Conservation (phyloP, 2,329 filamentous ascomycete species). For the Cryphonectria naterciae region DNA sequence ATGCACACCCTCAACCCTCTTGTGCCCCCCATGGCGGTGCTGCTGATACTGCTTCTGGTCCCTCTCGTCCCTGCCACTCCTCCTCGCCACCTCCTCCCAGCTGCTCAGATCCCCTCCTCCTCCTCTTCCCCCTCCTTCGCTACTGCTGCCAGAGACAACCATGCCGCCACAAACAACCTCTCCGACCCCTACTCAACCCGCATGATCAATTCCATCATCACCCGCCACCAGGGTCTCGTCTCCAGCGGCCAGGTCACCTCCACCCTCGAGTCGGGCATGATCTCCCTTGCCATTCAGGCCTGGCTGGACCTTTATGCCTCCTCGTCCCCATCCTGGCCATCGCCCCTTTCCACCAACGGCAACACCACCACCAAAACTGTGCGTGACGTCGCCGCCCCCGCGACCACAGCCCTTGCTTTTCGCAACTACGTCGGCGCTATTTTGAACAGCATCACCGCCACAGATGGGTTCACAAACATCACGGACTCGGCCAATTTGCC, state of each 20-base stretch:
- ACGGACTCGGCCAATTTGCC: constrained; percentile 17
- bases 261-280: constrained; percentile 26
- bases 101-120: background rate
- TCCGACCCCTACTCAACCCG: constrained; percentile 17
- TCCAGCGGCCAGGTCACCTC: background rate
- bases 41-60: background rate
- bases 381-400: background rate
- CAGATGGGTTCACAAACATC: constrained; percentile 40
- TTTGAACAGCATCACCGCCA: constrained; percentile 44
- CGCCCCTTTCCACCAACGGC: background rate
- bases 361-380: background rate
- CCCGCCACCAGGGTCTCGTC: constrained; percentile 25
- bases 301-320: constrained; percentile 23
- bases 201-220: constrained; percentile 24
- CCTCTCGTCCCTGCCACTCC: background rate
- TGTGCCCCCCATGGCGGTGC: background rate
- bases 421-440: constrained; percentile 38
- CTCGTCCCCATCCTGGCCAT: background rate
- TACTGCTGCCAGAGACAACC: background rate
- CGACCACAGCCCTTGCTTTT: background rate
- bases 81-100: background rate
- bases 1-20: background rate
- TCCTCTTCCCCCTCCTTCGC: background rate
- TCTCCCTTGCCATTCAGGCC: constrained; percentile 24
- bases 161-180: background rate